A percentile compares a stretch with the other conserved stretches of the same genome.
Conservation (phyloP, 306 rosid species). For the Dryas octopetala region DNA sequence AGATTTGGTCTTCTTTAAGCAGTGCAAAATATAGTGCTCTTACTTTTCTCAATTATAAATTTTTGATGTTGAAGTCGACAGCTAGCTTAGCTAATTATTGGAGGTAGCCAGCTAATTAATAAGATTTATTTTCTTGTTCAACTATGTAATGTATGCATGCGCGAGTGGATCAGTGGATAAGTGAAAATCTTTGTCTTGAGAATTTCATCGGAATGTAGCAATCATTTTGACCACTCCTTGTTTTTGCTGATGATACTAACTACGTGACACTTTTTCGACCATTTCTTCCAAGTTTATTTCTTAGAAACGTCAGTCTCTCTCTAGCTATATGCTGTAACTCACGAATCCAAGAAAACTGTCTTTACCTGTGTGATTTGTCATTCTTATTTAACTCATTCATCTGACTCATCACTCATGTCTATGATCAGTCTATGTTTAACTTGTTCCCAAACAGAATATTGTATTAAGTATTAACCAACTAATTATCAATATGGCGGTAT, state of each 20-base stretch:
- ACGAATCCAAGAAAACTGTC: too few relatives aligned
- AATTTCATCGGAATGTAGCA: not conserved
- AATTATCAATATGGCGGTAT: too few relatives aligned
- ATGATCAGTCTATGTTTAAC: too few relatives aligned
- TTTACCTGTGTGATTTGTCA: too few relatives aligned
- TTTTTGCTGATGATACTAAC: not conserved
- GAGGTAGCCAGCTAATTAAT: not conserved
- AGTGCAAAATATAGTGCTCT: too few relatives aligned
- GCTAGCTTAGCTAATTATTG: not conserved
- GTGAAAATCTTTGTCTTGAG: not conserved
- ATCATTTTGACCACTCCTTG: not conserved
- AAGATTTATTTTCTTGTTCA: not conserved
- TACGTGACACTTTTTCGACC: conserved; percentile 4
- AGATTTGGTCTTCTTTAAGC: too few relatives aligned
- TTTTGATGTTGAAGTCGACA: not conserved
- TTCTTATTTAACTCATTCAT: too few relatives aligned
- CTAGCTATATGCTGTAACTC: too few relatives aligned
- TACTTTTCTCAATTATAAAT: not conserved
- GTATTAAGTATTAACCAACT: too few relatives aligned
- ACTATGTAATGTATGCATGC: not conserved
- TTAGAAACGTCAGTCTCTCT: not conserved
- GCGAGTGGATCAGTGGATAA: not conserved
- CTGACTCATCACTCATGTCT: too few relatives aligned
- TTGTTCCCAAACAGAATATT: too few relatives aligned
- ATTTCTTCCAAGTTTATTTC: not conserved